These are phyloP conservation scores for Carallia brachiata DNA, from an alignment of 345 rosid genomes.

Conservation along the genomic window DNA sequence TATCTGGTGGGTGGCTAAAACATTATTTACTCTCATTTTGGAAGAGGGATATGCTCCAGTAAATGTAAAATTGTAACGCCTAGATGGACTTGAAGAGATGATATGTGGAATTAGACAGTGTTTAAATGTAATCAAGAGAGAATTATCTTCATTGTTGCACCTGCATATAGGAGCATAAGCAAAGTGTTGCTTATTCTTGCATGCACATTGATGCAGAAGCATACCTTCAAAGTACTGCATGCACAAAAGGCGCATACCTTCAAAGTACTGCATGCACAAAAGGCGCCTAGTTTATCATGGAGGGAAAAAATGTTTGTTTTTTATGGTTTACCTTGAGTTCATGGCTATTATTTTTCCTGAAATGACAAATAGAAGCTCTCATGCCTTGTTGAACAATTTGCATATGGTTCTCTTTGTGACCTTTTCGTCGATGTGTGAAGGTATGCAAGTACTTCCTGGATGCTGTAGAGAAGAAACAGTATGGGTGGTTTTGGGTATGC, in stretches of 20 bases:
- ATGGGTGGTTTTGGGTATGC: constrained; percentile 97
- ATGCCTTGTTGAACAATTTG: background rate
- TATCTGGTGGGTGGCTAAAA: background rate
- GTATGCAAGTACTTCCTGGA: constrained; percentile 96
- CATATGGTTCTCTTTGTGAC: background rate
- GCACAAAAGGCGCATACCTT: background rate
- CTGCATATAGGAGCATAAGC: no score
- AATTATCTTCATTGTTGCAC: no score
- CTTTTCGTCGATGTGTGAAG: constrained; percentile 29
- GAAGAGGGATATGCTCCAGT: background rate
- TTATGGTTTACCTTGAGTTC: background rate
- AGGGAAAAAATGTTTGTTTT: no score
- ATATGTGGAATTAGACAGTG: no score
- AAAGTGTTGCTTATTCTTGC: no score
- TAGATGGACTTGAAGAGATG: background rate
- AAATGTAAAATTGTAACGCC: background rate
- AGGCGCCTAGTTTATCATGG: no score
- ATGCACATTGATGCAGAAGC: background rate
- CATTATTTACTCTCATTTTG: no score
- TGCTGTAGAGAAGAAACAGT: constrained; percentile 93
- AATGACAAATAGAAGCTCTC: background rate
- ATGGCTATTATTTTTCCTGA: background rate
- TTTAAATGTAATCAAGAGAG: no score
- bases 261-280: no score
- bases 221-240: background rate